These are phyloP conservation scores for Solanum lycopersicoides DNA, from an alignment of 257 asterid species.

Conservation along the genomic window DNA sequence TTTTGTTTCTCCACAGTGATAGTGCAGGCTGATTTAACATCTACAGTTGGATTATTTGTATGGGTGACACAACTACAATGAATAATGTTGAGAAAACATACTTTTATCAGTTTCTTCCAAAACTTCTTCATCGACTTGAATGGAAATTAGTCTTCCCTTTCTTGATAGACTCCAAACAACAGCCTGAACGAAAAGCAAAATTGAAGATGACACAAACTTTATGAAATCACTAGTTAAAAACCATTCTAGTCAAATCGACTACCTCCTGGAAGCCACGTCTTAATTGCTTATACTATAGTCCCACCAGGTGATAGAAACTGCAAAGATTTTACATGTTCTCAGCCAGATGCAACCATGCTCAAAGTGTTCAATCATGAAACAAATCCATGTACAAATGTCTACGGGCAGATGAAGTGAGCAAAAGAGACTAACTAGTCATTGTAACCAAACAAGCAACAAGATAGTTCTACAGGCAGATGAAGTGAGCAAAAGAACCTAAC, in stretches of 20 bases:
- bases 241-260: not conserved
- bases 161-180: slow-evolving; percentile 78
- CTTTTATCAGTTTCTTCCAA: slow-evolving; percentile 64
- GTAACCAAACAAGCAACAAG: not conserved
- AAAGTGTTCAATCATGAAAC: not conserved
- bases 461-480: not conserved
- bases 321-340: slow-evolving; percentile 90
- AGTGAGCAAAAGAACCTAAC: not conserved
- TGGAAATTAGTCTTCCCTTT: slow-evolving; percentile 67
- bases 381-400: not conserved
- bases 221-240: not conserved
- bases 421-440: not conserved
- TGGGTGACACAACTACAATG: not conserved
- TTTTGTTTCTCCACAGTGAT: not conserved
- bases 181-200: slow-evolving; percentile 28
- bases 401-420: not conserved
- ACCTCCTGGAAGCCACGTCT: slow-evolving; percentile 89
- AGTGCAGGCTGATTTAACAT: not conserved
- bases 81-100: slow-evolving; percentile 9
- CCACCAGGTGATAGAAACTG: slow-evolving; percentile 69
- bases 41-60: not conserved
- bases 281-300: slow-evolving; percentile 53
- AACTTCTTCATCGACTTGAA: slow-evolving; percentile 78
- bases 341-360: slow-evolving; percentile 24
- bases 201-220: not conserved